Evolutionary conservation across 192 early-diverging fungal species (phyloP).

Genomic region (Phycomyces blakesleeanus): DNA sequence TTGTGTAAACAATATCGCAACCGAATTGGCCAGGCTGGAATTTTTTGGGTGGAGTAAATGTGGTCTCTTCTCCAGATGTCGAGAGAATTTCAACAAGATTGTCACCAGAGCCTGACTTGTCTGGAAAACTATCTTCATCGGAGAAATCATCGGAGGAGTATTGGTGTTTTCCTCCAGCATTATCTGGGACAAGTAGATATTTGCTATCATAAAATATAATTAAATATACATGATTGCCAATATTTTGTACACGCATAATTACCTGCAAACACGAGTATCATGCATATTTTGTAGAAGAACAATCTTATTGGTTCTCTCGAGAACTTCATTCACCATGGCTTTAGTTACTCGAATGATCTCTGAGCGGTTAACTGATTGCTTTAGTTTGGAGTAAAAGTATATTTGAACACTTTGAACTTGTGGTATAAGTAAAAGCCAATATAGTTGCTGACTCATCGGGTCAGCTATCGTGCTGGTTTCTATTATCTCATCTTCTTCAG

Average conservation of each 20-base stretch:
- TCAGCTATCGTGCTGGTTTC: neutral
- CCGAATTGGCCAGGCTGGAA: conserved; percentile 65
- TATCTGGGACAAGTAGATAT: conserved; percentile 50
- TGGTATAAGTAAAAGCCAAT: conserved; percentile 65
- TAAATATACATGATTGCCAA: neutral
- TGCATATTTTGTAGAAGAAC: conserved; percentile 57
- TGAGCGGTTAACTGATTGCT: conserved; percentile 46
- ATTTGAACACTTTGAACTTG: conserved; percentile 50
- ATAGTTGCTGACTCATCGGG: conserved; percentile 37
- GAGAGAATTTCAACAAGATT: conserved; percentile 34
- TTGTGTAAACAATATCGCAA: conserved; percentile 62
- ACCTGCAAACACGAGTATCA: conserved; percentile 62
- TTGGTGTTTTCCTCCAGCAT: conserved; percentile 29
- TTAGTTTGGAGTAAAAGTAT: conserved; percentile 66
- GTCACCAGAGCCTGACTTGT: conserved; percentile 21
- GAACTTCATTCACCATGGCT: conserved; percentile 52
- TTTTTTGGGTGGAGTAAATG: conserved; percentile 31
- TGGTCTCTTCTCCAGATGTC: conserved; percentile 25
- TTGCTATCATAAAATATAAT: conserved; percentile 35
- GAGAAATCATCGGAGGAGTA: conserved; percentile 45
- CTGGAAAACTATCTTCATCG: conserved; percentile 51
- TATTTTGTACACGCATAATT: conserved; percentile 15
- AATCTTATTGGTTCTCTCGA: conserved; percentile 63
- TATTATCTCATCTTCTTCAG: conserved; percentile 16
- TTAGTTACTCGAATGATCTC: conserved; percentile 52